Evolutionary conservation across 306 rosid species (phyloP), one percentile per base, ranked within the genome.

Genomic region (Castanea mollissima): DNA sequence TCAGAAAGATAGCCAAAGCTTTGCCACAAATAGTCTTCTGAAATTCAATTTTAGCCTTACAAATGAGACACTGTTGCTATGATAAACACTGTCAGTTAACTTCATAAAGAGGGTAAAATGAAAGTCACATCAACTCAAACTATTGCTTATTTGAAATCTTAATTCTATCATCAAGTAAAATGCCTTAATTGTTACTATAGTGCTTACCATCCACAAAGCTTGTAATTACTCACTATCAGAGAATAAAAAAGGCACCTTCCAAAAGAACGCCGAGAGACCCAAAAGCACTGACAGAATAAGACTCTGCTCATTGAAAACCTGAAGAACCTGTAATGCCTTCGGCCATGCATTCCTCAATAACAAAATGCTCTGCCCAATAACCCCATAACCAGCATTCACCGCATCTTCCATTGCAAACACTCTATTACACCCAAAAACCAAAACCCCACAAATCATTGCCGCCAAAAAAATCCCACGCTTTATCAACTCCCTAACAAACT

Each of bases 241-340:
- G 46, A 18, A 20, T 23, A n/a, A 21, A 57, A 3, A 0, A 25
- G 32, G 59, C 86, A 96, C 99, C 97, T 96, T 96, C 99, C 99
- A 96, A 80, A 96, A 96, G 86, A 96, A 93, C 1, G 99, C 99
- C 1, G 99, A 96, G 76, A 96, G 96, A 52, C 98, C 94, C 87
- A 93, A 84, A 81, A 96, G 99, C 78, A 87, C 27, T 2, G 92
- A 94, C 88, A 96, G 78, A 41, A 96, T 18, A 85, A 96, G 75
- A 10, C 98, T 98, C 76, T 96, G 99, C 83, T 96, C 99, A 84
- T 93, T 96, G 80, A 96, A 86, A 68, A 96, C 81, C 81, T 69
- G 83, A 82, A 96, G 97, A 77, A 96, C 86, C 80, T 71, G 89
- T 62, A 85, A 84, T 6, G 91, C 81, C 83, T 86, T 92, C 0